Evolutionary conservation across 2,329 filamentous ascomycete species (phyloP), one percentile per base, ranked within the genome.

Genomic region (Colletotrichum abscissum): DNA sequence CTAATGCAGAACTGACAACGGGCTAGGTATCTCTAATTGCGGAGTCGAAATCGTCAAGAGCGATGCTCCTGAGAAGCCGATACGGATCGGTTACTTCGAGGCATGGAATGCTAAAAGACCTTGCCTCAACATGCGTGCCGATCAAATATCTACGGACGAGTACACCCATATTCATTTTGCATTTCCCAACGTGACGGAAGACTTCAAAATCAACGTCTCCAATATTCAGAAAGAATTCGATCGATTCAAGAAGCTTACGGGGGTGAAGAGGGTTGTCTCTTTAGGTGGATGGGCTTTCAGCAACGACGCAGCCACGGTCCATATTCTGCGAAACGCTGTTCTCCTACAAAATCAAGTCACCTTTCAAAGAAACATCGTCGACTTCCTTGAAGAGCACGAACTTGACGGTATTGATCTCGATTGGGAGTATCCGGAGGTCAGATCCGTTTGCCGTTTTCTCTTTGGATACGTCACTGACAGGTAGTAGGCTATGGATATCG

Each of bases 281-380:
- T 82, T 88, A 72, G 86, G 86, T 19, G 86, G 86, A 14, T 87
- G 85, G 86, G 78, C 76, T 1, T 86, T 84, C 69, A 84, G 81
- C 0, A 86, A 83, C 0, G 77, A 80, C 14, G 73, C 78, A 0
- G 74, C 46, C n/a, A 85, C 82, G 0, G 84, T 80, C 70, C 19
- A 33, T 28, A 83, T 85, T 38, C 80, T 86, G 69, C 79, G 84
- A 1, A 55, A 82, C 2, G 82, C 73, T 12, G 78, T 81, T 5
- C 69, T 65, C 72, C 74, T 77, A 1, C 80, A 63, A 0, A 87
- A 88, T 70, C 79, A 84, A 0, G 73, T 77, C 8, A 82, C 33
- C 19, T 81, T 88, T 54, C 76, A 79, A 8, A 73, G 78, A 22
- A 83, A 84, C 74, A 69, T 84, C 52, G 76, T 82, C 69, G 65